These are phyloP conservation scores for Knoxia roxburghii DNA, from an alignment of 257 asterid species.

Conservation along the genomic window DNA sequence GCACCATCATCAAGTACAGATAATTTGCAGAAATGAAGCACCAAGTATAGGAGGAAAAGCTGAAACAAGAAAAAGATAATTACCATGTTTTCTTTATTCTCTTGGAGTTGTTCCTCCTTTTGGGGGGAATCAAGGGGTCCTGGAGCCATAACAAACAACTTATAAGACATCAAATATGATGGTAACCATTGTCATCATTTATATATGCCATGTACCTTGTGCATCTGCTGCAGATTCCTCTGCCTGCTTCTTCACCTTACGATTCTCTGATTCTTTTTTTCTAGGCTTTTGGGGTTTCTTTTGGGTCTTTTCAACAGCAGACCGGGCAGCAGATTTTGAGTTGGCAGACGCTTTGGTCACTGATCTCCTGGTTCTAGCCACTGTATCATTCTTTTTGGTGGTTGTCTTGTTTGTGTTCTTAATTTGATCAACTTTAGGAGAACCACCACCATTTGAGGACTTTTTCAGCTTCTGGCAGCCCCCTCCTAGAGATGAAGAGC, in stretches of 20 bases:
- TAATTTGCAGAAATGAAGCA: background rate
- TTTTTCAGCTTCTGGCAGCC: constrained; percentile 46
- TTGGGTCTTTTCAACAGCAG: constrained; percentile 31
- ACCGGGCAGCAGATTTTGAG: constrained; percentile 37
- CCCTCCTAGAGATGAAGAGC: constrained; percentile 43
- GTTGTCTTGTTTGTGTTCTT: constrained; percentile 31
- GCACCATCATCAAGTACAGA: background rate
- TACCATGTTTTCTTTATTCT: constrained; percentile 86
- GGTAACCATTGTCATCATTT: background rate
- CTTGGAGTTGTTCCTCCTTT: constrained; percentile 41
- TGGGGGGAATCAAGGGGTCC: constrained; percentile 40
- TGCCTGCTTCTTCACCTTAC: constrained; percentile 46
- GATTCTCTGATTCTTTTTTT: constrained; percentile 43
- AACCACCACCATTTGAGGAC: constrained; percentile 25
- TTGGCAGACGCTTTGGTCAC: constrained; percentile 32
- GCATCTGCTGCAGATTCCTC: constrained; percentile 39
- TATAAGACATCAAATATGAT: background rate
- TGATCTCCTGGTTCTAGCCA: constrained; percentile 33
- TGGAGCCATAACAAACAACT: constrained; percentile 16
- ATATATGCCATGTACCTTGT: constrained; percentile 42
- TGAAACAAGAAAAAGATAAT: background rate
- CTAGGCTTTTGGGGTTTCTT: constrained; percentile 45
- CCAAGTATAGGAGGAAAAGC: background rate
- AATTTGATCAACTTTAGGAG: constrained; percentile 29
- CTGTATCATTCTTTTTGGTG: constrained; percentile 31